Conservation (phyloP, 1,284 basidiomycete genomes). For the Inonotus hispidus region DNA sequence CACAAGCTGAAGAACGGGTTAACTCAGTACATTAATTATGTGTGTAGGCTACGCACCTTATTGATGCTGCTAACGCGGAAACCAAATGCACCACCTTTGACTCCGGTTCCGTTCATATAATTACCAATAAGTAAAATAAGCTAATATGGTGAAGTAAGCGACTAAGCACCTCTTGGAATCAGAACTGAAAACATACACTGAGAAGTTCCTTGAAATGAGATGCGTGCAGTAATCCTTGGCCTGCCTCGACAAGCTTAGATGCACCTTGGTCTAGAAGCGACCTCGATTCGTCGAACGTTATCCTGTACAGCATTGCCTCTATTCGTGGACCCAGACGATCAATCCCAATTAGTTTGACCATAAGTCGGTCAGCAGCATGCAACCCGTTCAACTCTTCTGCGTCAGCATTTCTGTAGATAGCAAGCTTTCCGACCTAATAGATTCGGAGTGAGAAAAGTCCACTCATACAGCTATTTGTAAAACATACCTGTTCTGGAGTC, state of each 20-base stretch:
- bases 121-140: conserved; percentile 95
- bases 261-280: conserved; percentile 73
- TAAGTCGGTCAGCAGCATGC: conserved; percentile 92
- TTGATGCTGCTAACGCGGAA: conserved; percentile 98
- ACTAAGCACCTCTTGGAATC: not conserved
- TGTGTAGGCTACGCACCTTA: conserved; percentile 50
- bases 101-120: conserved; percentile 95
- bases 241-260: conserved; percentile 75
- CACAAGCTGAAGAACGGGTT: conserved; percentile 58
- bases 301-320: conserved; percentile 91
- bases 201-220: conserved; percentile 83
- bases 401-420: conserved; percentile 83
- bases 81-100: conserved; percentile 96
- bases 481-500: conserved; percentile 76
- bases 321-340: conserved; percentile 88
- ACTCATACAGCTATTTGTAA: conserved; percentile 15
- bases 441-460: conserved; percentile 16
- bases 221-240: conserved; percentile 70
- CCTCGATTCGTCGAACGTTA: conserved; percentile 81
- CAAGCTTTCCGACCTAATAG: conserved; percentile 79
- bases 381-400: conserved; percentile 85
- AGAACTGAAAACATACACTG: conserved; percentile 46
- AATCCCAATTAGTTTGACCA: conserved; percentile 96
- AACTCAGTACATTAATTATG: not conserved
- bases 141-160: conserved; percentile 34